Percentiles rank a stretch among this genome's conserved stretches.
These are phyloP conservation scores for Cucurbita maxima DNA, from an alignment of 306 rosid species.

Conservation along the genomic window DNA sequence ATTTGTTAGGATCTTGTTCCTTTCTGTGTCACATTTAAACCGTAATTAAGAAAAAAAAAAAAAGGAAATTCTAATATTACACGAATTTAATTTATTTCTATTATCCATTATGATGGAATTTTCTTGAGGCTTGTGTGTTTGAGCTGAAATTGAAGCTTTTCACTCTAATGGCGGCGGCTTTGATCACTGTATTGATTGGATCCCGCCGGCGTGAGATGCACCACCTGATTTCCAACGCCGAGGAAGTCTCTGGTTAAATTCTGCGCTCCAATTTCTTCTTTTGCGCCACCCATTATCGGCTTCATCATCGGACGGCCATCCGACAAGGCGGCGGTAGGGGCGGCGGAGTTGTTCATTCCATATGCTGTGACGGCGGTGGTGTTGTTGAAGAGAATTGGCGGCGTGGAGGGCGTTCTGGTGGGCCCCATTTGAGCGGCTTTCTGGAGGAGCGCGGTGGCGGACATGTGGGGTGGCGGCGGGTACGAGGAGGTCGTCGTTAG, in stretches of 20 bases:
- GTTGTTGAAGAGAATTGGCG: not conserved
- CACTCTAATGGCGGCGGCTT: not conserved
- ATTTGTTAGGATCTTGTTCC: not conserved
- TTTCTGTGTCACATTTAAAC: not conserved
- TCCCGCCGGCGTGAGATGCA: slow-evolving; percentile 19
- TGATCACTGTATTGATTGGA: slow-evolving; percentile 14
- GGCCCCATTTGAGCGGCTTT: slow-evolving; percentile 56
- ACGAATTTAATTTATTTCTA: not conserved
- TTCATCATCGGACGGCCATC: not conserved
- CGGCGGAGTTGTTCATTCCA: slow-evolving; percentile 6
- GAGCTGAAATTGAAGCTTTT: not conserved
- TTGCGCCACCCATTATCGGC: not conserved
- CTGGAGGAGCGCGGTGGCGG: slow-evolving; percentile 52
- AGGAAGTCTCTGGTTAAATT: slow-evolving; percentile 72
- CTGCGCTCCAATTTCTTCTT: slow-evolving; percentile 13
- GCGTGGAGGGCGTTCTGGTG: slow-evolving; percentile 14
- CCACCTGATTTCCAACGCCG: slow-evolving; percentile 49
- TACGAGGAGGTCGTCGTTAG: slow-evolving; percentile 23
- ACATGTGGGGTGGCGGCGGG: slow-evolving; percentile 27
- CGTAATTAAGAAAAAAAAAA: not conserved
- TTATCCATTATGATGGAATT: not conserved
- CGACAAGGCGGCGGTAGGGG: not conserved
- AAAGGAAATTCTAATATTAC: not conserved
- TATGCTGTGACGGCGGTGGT: not conserved
- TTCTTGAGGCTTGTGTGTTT: not conserved